phyloP scores from a whole-genome alignment of 2,329 filamentous ascomycete genomes.

The Penicillium italicum region DNA sequence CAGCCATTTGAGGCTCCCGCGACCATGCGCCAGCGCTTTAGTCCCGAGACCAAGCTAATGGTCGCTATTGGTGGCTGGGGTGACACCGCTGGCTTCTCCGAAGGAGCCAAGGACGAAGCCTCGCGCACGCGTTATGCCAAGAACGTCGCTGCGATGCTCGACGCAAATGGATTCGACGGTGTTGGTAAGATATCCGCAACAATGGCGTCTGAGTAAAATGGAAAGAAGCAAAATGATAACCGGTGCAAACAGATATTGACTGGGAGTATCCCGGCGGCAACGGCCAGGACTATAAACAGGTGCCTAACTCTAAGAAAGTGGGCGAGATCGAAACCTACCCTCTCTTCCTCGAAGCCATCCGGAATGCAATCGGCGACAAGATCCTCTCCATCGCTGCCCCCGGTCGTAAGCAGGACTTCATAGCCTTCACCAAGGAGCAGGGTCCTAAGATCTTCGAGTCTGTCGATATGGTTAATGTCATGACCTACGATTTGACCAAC shows the following conservation, averaged over 20 bases:
- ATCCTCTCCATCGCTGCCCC: slow-evolving; percentile 66
- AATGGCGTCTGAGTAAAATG: not conserved
- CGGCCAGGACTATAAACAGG: slow-evolving; percentile 63
- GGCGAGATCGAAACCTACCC: slow-evolving; percentile 62
- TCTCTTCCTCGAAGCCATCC: slow-evolving; percentile 57
- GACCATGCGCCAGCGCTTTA: slow-evolving; percentile 53
- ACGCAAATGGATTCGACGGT: slow-evolving; percentile 62
- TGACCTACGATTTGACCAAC: slow-evolving; percentile 72
- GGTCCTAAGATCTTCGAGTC: slow-evolving; percentile 57
- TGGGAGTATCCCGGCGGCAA: slow-evolving; percentile 65
- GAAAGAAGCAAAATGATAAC: slow-evolving; percentile 13
- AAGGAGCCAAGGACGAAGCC: slow-evolving; percentile 51
- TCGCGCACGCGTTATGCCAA: slow-evolving; percentile 58
- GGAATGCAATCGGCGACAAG: slow-evolving; percentile 57
- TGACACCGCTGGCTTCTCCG: slow-evolving; percentile 61
- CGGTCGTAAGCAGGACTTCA: slow-evolving; percentile 61
- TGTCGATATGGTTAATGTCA: slow-evolving; percentile 67
- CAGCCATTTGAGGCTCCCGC: slow-evolving; percentile 54
- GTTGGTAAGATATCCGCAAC: slow-evolving; percentile 43
- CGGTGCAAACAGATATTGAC: slow-evolving; percentile 54
- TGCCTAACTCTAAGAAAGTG: slow-evolving; percentile 57
- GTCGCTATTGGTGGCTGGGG: slow-evolving; percentile 75
- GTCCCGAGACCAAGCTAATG: slow-evolving; percentile 58
- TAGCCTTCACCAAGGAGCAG: slow-evolving; percentile 59
- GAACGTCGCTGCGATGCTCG: slow-evolving; percentile 63